Conservation (phyloP, 1,284 basidiomycete species). For the Xerocomus subilludens region DNA sequence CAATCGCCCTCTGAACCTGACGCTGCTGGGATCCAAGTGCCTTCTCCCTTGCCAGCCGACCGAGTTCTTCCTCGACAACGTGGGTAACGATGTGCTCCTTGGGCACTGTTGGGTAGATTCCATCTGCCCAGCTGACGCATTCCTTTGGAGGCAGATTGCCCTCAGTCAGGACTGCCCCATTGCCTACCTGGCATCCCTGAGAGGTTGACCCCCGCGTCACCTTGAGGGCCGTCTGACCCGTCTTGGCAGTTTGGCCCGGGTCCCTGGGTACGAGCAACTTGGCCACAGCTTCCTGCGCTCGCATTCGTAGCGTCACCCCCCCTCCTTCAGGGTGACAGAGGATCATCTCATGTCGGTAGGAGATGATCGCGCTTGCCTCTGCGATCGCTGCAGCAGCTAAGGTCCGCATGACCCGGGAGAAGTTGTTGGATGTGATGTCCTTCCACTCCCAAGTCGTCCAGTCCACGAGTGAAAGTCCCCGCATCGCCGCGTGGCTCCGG, state of each 20-base stretch:
- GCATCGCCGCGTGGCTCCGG: fast-evolving
- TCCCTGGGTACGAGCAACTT: background rate
- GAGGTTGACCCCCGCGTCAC: background rate
- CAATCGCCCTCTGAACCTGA: background rate
- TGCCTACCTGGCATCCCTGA: background rate
- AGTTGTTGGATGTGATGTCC: background rate
- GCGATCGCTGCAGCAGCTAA: background rate
- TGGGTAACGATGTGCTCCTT: background rate
- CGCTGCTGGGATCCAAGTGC: background rate
- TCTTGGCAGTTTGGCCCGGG: background rate
- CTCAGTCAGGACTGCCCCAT: background rate
- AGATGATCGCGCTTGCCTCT: background rate
- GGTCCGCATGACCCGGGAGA: background rate
- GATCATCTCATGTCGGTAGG: conserved; percentile 8
- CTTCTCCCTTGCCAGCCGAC: background rate
- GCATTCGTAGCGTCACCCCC: background rate
- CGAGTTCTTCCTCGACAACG: background rate
- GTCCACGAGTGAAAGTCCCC: background rate
- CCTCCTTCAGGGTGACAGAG: background rate
- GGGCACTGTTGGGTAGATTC: background rate
- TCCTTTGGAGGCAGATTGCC: background rate
- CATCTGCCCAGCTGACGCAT: background rate
- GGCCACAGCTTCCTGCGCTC: fast-evolving
- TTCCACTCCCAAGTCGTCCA: conserved; percentile 19
- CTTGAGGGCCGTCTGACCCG: background rate